Evolutionary conservation across 2,329 filamentous ascomycete species (phyloP).

Genomic region (Beauveria scarabaeidicola): DNA sequence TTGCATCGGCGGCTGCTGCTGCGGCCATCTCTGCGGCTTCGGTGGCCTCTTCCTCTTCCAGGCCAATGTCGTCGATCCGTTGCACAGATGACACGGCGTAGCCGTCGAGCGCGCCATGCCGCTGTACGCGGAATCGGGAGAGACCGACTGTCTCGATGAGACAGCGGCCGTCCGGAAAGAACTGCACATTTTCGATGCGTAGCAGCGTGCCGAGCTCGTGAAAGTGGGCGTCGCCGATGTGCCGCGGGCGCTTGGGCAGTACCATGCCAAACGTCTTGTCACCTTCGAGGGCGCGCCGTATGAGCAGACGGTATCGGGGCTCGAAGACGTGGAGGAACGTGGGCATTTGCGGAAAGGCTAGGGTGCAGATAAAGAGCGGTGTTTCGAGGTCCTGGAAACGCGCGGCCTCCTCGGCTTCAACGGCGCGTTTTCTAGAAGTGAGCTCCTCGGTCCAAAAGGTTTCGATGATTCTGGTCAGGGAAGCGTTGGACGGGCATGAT

Average conservation of each 20-base stretch:
- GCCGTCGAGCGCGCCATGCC: slow-evolving; percentile 59
- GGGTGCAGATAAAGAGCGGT: slow-evolving; percentile 72
- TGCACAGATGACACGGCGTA: slow-evolving; percentile 72
- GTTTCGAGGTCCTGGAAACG: slow-evolving; percentile 50
- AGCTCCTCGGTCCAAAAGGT: slow-evolving; percentile 63
- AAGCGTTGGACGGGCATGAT: slow-evolving; percentile 48
- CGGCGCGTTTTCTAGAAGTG: slow-evolving; percentile 44
- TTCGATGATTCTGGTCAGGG: slow-evolving; percentile 54
- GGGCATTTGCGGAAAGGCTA: slow-evolving; percentile 74
- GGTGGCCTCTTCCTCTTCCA: slow-evolving; percentile 69
- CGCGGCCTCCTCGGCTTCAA: slow-evolving; percentile 48
- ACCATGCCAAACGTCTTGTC: slow-evolving; percentile 81
- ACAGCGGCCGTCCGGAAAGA: slow-evolving; percentile 72
- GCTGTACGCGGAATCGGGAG: slow-evolving; percentile 65
- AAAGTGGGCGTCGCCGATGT: slow-evolving; percentile 37
- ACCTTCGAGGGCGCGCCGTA: slow-evolving; percentile 65
- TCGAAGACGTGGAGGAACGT: slow-evolving; percentile 90
- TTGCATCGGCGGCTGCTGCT: slow-evolving; percentile 5
- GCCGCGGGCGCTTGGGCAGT: slow-evolving; percentile 50
- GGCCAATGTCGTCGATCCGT: slow-evolving; percentile 69
- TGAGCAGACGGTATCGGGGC: slow-evolving; percentile 85
- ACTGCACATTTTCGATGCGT: slow-evolving; percentile 63
- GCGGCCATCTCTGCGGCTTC: slow-evolving; percentile 55
- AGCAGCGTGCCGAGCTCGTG: slow-evolving; percentile 71
- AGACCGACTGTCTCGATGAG: slow-evolving; percentile 70